These are phyloP conservation scores for Globisporangium canariense DNA, from an alignment of 352 stramenopile genomes.

Conservation along the genomic window DNA sequence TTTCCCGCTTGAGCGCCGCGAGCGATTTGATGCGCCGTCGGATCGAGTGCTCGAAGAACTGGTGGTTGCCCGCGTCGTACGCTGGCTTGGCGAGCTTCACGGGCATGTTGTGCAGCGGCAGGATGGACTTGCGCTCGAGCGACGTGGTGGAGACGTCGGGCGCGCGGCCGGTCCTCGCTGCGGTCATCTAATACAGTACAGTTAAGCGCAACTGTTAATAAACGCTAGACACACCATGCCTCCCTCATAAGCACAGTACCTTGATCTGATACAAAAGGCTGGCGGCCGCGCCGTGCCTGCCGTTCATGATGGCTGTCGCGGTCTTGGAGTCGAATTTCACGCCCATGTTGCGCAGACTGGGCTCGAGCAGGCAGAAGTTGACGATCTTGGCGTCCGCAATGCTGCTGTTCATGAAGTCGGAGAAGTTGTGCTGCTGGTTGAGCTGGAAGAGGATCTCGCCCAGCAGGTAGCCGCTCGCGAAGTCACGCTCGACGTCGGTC, in stretches of 20 bases:
- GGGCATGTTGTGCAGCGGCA: constrained; percentile 59
- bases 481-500: constrained; percentile 66
- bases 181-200: constrained; percentile 31
- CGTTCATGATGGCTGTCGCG: constrained; percentile 82
- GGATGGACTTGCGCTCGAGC: constrained; percentile 39
- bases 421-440: constrained; percentile 89
- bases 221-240: no score
- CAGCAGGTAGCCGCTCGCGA: constrained; percentile 84
- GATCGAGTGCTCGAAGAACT: constrained; percentile 68
- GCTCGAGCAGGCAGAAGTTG: constrained; percentile 88
- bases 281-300: constrained; percentile 44
- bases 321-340: constrained; percentile 77
- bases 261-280: constrained; percentile 89
- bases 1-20: constrained; percentile 40
- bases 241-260: constrained; percentile 21
- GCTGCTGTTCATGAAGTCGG: constrained; percentile 68
- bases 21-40: constrained; percentile 56
- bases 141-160: constrained; percentile 51
- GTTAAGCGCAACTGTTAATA: not conserved
- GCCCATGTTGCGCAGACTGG: constrained; percentile 62
- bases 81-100: constrained; percentile 51
- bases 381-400: constrained; percentile 81
- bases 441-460: constrained; percentile 81
- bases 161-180: constrained; percentile 38
- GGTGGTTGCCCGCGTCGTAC: constrained; percentile 54